phyloP scores from a whole-genome alignment of 805 yeast species.

The Priceomyces melissophilus region DNA sequence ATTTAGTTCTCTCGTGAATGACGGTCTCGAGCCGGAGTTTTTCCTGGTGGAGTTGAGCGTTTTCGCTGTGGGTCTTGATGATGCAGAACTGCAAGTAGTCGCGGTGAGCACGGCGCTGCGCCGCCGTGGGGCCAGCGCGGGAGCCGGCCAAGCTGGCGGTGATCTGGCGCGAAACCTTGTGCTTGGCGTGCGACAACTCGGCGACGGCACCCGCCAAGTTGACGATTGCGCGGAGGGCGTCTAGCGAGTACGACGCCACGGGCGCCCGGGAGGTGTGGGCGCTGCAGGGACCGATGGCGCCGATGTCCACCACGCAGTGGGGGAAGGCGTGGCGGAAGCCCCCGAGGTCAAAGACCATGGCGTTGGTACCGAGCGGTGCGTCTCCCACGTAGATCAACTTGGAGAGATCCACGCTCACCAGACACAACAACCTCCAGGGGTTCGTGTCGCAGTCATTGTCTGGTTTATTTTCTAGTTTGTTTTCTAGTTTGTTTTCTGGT shows the following conservation, averaged over 20 bases:
- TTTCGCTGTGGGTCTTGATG: conserved; percentile 16
- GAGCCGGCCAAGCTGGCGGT: conserved; percentile 4
- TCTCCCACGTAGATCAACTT: conserved; percentile 10
- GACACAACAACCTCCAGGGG: conserved; percentile 19
- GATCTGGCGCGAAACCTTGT: conserved; percentile 9
- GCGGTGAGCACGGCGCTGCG: conserved; percentile 1
- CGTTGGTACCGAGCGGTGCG: conserved; percentile 12
- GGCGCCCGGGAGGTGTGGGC: too few relatives aligned
- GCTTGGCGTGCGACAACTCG: conserved; percentile 27
- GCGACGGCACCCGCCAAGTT: conserved; percentile 22
- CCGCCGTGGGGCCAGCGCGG: too few relatives aligned
- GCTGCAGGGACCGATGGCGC: not conserved
- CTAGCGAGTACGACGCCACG: conserved; percentile 24
- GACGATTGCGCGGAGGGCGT: conserved; percentile 24
- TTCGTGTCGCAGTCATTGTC: too few relatives aligned
- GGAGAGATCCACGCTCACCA: conserved; percentile 15
- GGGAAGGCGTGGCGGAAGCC: conserved; percentile 19
- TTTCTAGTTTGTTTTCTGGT: too few relatives aligned
- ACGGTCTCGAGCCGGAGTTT: conserved; percentile 19
- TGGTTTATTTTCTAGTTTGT: too few relatives aligned
- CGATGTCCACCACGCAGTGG: too few relatives aligned
- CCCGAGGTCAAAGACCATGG: conserved; percentile 19
- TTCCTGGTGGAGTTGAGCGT: conserved; percentile 21
- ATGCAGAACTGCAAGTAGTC: conserved; percentile 14
- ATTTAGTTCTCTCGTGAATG: conserved; percentile 15